These are phyloP conservation scores for Annulohypoxylon moriforme DNA, from an alignment of 495 filamentous ascomycete species.

Conservation along the genomic window DNA sequence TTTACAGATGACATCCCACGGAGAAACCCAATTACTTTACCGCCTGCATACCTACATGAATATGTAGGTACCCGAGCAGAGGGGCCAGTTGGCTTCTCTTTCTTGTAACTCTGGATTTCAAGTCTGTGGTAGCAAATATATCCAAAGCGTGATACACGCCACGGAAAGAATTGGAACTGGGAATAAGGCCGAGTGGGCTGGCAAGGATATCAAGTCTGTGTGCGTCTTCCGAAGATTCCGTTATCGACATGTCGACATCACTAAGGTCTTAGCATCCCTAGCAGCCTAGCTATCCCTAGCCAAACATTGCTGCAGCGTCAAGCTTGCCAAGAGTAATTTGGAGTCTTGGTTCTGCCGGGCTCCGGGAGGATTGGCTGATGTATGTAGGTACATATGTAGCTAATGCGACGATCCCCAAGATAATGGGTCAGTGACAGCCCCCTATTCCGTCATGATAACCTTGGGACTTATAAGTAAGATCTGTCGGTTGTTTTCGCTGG, in stretches of 20 bases:
- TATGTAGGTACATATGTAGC: constrained; percentile 13
- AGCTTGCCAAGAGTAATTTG: constrained; percentile 38
- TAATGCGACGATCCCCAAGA: constrained; percentile 19
- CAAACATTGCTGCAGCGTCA: constrained; percentile 20
- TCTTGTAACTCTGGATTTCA: background rate
- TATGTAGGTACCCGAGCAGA: background rate
- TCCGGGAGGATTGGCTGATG: constrained; percentile 18
- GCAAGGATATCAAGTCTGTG: constrained; percentile 28
- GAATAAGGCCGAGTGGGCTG: constrained; percentile 20
- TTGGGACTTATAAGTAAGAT: background rate
- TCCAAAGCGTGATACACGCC: constrained; percentile 20
- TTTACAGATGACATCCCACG: background rate
- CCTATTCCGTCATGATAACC: constrained; percentile 11
- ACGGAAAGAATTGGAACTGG: background rate
- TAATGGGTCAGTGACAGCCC: constrained; percentile 5
- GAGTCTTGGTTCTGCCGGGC: constrained; percentile 17
- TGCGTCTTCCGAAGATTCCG: constrained; percentile 41
- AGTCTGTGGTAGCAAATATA: background rate
- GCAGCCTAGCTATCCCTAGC: background rate
- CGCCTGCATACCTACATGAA: background rate
- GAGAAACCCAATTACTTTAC: background rate
- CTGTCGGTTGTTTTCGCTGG: background rate
- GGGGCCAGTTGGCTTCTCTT: background rate
- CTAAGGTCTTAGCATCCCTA: constrained; percentile 1
- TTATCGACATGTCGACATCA: constrained; percentile 21